Conservation (phyloP, 2,329 filamentous ascomycete species). For the Cytospora paraplurivora region DNA sequence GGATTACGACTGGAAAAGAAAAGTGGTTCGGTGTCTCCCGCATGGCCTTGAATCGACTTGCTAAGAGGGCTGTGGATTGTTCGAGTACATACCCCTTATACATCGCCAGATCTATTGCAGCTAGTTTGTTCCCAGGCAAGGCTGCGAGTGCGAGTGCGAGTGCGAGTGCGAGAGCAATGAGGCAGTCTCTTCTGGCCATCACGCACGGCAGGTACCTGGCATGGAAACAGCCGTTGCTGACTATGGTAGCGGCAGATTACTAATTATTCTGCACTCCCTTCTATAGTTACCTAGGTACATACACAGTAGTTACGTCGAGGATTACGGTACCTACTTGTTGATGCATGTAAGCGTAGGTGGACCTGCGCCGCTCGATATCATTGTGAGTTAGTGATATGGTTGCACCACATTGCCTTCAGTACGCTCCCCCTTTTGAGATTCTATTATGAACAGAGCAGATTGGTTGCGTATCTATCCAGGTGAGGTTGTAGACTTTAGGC, state of each 20-base stretch:
- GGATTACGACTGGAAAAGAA: constrained; percentile 9
- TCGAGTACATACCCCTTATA: background rate
- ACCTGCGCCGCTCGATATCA: too few species aligned
- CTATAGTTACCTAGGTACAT: background rate
- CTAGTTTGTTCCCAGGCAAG: background rate
- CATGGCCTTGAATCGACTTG: constrained; percentile 17
- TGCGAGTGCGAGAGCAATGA: background rate
- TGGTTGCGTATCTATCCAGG: too few species aligned
- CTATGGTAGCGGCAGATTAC: background rate
- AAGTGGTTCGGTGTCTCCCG: constrained; percentile 14
- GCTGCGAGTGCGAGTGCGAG: background rate
- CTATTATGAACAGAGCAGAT: too few species aligned
- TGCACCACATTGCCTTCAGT: too few species aligned
- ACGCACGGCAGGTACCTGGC: background rate
- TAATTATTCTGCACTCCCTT: background rate
- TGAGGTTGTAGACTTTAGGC: background rate
- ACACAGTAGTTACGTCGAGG: too few species aligned
- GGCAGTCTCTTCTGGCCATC: background rate
- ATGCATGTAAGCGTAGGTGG: too few species aligned
- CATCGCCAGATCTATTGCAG: background rate
- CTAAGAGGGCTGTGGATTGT: constrained; percentile 15
- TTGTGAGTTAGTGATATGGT: too few species aligned
- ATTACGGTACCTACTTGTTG: too few species aligned
- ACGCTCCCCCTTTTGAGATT: too few species aligned
- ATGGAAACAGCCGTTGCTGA: background rate